Conservation (phyloP, 257 asterid species). For the Solanum arcanum region DNA sequence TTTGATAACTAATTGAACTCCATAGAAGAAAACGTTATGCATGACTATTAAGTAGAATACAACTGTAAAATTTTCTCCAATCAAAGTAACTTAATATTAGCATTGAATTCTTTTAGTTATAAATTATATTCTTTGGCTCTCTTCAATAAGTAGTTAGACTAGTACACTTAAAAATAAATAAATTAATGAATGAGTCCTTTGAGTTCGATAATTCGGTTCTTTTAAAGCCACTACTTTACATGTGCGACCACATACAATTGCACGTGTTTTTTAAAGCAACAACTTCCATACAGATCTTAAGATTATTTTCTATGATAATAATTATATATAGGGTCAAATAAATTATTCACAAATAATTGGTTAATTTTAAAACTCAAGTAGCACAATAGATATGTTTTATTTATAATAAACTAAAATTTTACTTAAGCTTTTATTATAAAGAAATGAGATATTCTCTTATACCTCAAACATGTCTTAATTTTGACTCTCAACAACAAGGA, state of each 20-base stretch:
- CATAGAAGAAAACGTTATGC: background rate
- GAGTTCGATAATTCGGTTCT: background rate
- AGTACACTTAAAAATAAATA: background rate
- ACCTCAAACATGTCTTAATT: background rate
- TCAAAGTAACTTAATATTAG: background rate
- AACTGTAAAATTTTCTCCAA: background rate
- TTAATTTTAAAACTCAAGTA: no score
- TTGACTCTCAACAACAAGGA: background rate
- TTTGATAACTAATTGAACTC: background rate
- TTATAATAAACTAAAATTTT: no score
- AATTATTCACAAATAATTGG: background rate
- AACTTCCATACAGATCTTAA: no score
- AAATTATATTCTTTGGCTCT: background rate
- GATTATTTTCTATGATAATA: background rate
- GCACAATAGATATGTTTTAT: no score
- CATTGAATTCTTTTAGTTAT: no score
- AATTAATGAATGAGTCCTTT: background rate
- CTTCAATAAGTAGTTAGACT: background rate
- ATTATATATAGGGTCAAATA: no score
- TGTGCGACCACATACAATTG: background rate
- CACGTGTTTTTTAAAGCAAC: background rate
- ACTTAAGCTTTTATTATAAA: background rate
- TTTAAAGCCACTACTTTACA: background rate
- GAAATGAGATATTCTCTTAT: background rate
- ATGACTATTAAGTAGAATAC: no score